Evolutionary conservation across 1,284 basidiomycete genomes (phyloP).

Genomic region (Sporisorium sorghi): DNA sequence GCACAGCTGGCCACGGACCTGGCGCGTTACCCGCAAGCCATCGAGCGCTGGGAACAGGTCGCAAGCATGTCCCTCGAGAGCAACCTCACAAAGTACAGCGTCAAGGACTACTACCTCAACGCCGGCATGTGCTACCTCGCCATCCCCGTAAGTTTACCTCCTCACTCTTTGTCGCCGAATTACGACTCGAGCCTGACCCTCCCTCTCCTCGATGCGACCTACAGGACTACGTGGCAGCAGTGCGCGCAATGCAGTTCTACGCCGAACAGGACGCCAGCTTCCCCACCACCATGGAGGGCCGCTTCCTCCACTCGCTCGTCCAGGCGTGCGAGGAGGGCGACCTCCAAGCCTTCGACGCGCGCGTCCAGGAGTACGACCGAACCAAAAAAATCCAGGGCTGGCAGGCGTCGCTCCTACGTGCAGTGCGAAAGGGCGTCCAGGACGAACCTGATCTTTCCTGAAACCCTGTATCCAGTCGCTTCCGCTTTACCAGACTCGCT

Average conservation of each 20-base stretch:
- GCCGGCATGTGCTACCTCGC: slow-evolving; percentile 89
- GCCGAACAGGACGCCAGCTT: slow-evolving; percentile 66
- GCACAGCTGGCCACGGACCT: slow-evolving; percentile 93
- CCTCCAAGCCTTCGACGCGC: slow-evolving; percentile 57
- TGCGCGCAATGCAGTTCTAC: slow-evolving; percentile 67
- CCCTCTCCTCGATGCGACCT: not conserved
- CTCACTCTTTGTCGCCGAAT: not conserved
- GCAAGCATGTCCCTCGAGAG: slow-evolving; percentile 86
- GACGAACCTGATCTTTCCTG: slow-evolving; percentile 68
- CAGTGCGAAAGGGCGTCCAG: slow-evolving; percentile 61
- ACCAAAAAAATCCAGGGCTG: slow-evolving; percentile 65
- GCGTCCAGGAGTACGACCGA: slow-evolving; percentile 66
- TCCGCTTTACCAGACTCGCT: no score
- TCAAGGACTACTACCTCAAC: slow-evolving; percentile 96
- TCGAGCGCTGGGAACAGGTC: slow-evolving; percentile 88
- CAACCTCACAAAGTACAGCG: slow-evolving; percentile 94
- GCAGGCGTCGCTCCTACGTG: slow-evolving; percentile 63
- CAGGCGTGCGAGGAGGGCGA: slow-evolving; percentile 65
- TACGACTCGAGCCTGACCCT: not conserved
- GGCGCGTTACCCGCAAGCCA: slow-evolving; percentile 84
- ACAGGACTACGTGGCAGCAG: slow-evolving; percentile 65
- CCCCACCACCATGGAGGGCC: slow-evolving; percentile 66
- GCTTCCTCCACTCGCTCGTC: slow-evolving; percentile 65
- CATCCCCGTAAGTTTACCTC: slow-evolving; percentile 76
- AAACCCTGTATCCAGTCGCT: not conserved